phyloP scores from a whole-genome alignment of 2,329 filamentous ascomycete genomes.

The Paramyrothecium sp. region DNA sequence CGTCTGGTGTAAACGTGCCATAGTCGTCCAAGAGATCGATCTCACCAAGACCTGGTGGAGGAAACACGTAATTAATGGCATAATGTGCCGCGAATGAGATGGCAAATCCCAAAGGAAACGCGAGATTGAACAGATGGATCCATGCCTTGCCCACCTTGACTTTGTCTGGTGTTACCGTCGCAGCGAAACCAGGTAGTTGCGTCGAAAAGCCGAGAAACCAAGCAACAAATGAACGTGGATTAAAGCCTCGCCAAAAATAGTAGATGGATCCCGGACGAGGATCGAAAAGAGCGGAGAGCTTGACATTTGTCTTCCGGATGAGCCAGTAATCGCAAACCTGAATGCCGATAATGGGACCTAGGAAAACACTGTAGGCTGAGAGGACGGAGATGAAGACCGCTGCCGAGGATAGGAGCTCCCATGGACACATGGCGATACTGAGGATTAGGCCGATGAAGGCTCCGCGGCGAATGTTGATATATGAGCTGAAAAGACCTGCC shows the following conservation, averaged over 20 bases:
- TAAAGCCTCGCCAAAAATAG: conserved; percentile 2
- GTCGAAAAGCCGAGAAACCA: conserved; percentile 5
- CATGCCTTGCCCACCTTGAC: background rate
- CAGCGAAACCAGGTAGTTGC: background rate
- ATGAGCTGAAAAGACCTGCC: conserved; percentile 21
- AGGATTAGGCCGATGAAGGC: conserved; percentile 19
- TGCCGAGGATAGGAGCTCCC: conserved; percentile 26
- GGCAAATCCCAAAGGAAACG: conserved; percentile 1
- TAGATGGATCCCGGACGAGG: conserved; percentile 1
- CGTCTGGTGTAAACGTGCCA: background rate
- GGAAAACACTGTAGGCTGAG: conserved; percentile 24
- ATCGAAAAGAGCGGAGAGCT: conserved; percentile 33
- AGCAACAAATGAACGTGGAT: background rate
- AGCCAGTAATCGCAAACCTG: conserved; percentile 27
- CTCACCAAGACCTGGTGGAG: conserved; percentile 1
- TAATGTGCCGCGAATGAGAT: conserved; percentile 4
- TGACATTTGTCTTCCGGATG: conserved; percentile 29
- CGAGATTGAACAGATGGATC: background rate
- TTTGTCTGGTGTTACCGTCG: background rate
- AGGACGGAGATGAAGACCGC: conserved; percentile 22
- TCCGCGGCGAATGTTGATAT: conserved; percentile 24
- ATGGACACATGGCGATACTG: conserved; percentile 24
- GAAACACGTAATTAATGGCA: conserved; percentile 3
- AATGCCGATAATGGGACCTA: conserved; percentile 24
- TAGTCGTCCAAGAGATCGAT: conserved; percentile 3